Conservation (phyloP, 2,329 filamentous ascomycete species). For the Apiospora arundinis region DNA sequence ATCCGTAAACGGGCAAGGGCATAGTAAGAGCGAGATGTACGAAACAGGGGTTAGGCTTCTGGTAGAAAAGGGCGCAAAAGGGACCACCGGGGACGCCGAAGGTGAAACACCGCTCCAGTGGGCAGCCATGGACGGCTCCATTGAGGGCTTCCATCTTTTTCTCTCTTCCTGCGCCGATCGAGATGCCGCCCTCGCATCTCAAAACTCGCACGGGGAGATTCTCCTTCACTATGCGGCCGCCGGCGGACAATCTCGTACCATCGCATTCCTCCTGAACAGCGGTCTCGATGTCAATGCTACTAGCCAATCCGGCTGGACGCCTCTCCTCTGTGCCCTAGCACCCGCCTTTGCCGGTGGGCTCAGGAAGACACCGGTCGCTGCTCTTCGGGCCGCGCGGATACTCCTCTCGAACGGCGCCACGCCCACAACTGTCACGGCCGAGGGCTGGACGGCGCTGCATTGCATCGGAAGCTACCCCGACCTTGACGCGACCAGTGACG, state of each 20-base stretch:
- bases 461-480: slow-evolving; percentile 24
- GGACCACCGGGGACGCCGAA: slow-evolving; percentile 27
- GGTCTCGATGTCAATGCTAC: slow-evolving; percentile 32
- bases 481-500: neutral
- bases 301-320: slow-evolving; percentile 39
- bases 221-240: slow-evolving; percentile 39
- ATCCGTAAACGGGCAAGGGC: neutral
- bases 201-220: slow-evolving; percentile 33
- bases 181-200: slow-evolving; percentile 20
- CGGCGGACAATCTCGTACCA: slow-evolving; percentile 30
- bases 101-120: slow-evolving; percentile 35
- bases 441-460: slow-evolving; percentile 38
- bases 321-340: slow-evolving; percentile 37
- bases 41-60: slow-evolving; percentile 31
- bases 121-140: slow-evolving; percentile 24
- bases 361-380: slow-evolving; percentile 21
- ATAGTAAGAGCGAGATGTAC: slow-evolving; percentile 20
- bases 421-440: slow-evolving; percentile 28
- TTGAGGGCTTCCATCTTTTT: neutral
- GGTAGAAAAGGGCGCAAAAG: slow-evolving; percentile 31
- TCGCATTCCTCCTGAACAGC: slow-evolving; percentile 29
- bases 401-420: slow-evolving; percentile 35
- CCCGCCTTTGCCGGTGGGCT: slow-evolving; percentile 12
- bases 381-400: slow-evolving; percentile 26
- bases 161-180: slow-evolving; percentile 23